Evolutionary conservation across 2,329 filamentous ascomycete genomes (phyloP).

Genomic region (Alternaria novae-zelandiae): DNA sequence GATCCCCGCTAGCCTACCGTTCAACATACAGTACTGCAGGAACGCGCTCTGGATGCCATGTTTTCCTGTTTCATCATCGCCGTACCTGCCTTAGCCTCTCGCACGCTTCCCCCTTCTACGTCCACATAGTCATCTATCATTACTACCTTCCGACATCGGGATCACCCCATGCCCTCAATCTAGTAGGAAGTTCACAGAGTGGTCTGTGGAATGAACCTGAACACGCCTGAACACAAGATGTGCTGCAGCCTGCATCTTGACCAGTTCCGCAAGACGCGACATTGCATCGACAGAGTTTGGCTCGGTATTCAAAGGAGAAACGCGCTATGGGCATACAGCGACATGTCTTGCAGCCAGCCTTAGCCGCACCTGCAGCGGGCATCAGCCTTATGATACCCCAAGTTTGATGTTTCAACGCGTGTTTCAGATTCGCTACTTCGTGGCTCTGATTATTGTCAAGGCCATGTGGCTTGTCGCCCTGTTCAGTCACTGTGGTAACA

Average conservation of each 20-base stretch:
- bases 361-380: conserved; percentile 12
- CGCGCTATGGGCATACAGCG: not conserved
- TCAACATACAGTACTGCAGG: conserved; percentile 7
- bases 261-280: not conserved
- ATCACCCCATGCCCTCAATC: not conserved
- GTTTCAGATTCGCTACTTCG: not conserved
- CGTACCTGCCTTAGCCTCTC: conserved; percentile 17
- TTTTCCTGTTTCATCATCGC: conserved; percentile 1
- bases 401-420: conserved; percentile 3
- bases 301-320: not conserved
- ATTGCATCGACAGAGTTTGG: not conserved
- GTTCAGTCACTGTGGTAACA: conserved; percentile 7
- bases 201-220: not conserved
- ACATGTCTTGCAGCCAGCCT: conserved; percentile 11
- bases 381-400: conserved; percentile 6
- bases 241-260: not conserved
- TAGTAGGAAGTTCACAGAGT: not conserved
- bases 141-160: not conserved
- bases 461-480: not conserved
- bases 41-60: conserved; percentile 4
- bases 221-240: not conserved
- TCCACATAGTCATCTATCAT: not conserved
- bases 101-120: not conserved
- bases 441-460: not conserved
- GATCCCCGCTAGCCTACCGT: not conserved